Conservation (phyloP, 139 green algal species). For the Coelastrella sp. region DNA sequence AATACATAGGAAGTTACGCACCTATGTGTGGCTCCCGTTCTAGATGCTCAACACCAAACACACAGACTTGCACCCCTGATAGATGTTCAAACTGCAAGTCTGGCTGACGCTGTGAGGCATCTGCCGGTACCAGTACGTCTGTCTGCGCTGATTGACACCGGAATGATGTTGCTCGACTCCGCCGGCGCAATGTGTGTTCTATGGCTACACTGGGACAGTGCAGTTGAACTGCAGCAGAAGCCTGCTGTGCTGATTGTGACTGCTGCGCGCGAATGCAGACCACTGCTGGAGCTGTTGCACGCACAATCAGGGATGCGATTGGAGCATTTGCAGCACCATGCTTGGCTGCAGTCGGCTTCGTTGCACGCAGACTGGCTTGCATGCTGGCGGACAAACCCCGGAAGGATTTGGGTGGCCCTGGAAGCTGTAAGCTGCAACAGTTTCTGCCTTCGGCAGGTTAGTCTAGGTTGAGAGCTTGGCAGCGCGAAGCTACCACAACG, state of each 20-base stretch:
- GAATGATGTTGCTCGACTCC: not conserved
- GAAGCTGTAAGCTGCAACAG: too few species aligned
- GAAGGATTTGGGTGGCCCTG: not conserved
- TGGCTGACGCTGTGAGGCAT: not conserved
- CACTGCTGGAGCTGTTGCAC: not conserved
- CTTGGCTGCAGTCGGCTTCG: not conserved
- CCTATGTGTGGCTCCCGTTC: slow-evolving; percentile 60
- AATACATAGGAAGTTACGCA: not conserved
- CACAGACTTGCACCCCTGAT: slow-evolving; percentile 39
- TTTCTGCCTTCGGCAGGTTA: too few species aligned
- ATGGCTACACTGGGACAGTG: too few species aligned
- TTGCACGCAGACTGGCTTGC: not conserved
- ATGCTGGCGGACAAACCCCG: not conserved
- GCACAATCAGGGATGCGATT: too few species aligned
- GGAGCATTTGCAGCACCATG: not conserved
- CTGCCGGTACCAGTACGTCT: not conserved
- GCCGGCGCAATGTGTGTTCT: too few species aligned
- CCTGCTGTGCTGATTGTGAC: not conserved
- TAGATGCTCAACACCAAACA: slow-evolving; percentile 66
- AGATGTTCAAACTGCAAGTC: slow-evolving; percentile 35
- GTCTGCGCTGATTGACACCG: not conserved
- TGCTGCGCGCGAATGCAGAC: not conserved
- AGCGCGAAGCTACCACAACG: too few species aligned
- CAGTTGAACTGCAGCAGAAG: not conserved
- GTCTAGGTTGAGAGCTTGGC: too few species aligned